Base-by-base conservation (phyloP, 495 filamentous ascomycete species). In the Eremomyces bilateralis region DNA sequence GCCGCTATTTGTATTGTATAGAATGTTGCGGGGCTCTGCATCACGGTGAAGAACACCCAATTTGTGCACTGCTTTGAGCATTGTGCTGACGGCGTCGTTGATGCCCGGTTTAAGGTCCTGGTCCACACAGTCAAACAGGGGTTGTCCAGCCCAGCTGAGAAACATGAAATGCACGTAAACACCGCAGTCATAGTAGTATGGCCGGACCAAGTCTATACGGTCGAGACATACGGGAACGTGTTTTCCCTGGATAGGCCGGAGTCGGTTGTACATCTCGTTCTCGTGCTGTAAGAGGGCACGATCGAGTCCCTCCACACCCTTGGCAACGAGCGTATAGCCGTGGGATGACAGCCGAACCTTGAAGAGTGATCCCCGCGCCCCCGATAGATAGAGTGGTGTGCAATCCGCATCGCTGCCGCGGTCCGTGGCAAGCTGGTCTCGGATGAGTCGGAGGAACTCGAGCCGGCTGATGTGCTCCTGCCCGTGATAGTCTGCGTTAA, bases 141-240 rank as follows among this genome's bases (percentile, higher is more conserved):
- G 24, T 13, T 13, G 24, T 8, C 24, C 24, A 13, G 24, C 24
- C 24, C 24, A 28, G 40, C 24, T 4, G 16, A 60, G 41, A 29
- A 58, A 42, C 27, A 58, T 40, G 20, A 59, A 46, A 44, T 53
- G 43, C 13, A 38, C 21, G 31, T 42, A 44, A 2, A 52, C 33
- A 29, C 45, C 41, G 34, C 42, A 8, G 33, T 53, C 36, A 37
- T 42, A 53, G 18, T 46, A 50, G 34, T 49, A 50, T 19, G 43
- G 51, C 20, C 41, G 20, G 11, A 39, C 32, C 13, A 56, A 39
- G 37, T 51, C 38, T 28, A 54, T 39, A 21, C 31, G 39, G 17
- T 56, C 58, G 32, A 61, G 48, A 29, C 41, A 57, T 10, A 61
- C 48, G 4, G 58, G 58, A 19, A 57, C 38, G 27, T 49, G 18